These are phyloP conservation scores for Ogataea methylovora DNA, from an alignment of 805 yeast species.

Conservation along the genomic window DNA sequence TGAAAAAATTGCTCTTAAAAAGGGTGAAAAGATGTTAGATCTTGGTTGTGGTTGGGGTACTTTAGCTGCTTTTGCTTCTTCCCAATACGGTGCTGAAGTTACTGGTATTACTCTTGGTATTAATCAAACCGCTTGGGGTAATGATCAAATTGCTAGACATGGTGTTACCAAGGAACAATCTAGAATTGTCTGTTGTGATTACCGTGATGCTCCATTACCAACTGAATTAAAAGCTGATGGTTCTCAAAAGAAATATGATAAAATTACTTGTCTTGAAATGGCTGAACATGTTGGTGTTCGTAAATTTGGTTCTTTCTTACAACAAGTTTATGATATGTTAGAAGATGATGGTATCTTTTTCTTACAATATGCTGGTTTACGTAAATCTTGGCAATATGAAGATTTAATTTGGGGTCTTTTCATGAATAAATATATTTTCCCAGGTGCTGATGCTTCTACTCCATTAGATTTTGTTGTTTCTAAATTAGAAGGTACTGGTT, in stretches of 20 bases:
- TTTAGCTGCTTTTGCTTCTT: slow-evolving; percentile 75
- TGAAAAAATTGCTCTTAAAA: slow-evolving; percentile 68
- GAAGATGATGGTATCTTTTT: slow-evolving; percentile 88
- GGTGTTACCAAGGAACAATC: slow-evolving; percentile 67
- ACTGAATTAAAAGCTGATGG: slow-evolving; percentile 31
- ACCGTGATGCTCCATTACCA: slow-evolving; percentile 83
- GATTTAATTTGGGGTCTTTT: slow-evolving; percentile 91
- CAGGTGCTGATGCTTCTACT: slow-evolving; percentile 96
- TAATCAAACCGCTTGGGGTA: slow-evolving; percentile 91
- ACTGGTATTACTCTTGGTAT: slow-evolving; percentile 88
- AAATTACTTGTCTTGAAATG: slow-evolving; percentile 90
- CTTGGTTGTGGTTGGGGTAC: slow-evolving; percentile 98
- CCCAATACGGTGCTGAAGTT: slow-evolving; percentile 74
- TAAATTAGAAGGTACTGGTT: slow-evolving; percentile 74
- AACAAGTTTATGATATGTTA: slow-evolving; percentile 77
- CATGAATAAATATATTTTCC: slow-evolving; percentile 94
- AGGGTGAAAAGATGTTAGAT: slow-evolving; percentile 73
- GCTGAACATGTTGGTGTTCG: slow-evolving; percentile 94
- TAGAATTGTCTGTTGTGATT: slow-evolving; percentile 72
- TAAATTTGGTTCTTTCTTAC: slow-evolving; percentile 65
- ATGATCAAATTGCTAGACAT: slow-evolving; percentile 55
- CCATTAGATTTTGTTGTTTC: slow-evolving; percentile 80
- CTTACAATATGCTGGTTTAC: slow-evolving; percentile 83
- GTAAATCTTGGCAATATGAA: slow-evolving; percentile 93
- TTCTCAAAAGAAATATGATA: slow-evolving; percentile 51